Base-by-base conservation (phyloP, 805 yeast species). In the Pachysolen tannophilus region DNA sequence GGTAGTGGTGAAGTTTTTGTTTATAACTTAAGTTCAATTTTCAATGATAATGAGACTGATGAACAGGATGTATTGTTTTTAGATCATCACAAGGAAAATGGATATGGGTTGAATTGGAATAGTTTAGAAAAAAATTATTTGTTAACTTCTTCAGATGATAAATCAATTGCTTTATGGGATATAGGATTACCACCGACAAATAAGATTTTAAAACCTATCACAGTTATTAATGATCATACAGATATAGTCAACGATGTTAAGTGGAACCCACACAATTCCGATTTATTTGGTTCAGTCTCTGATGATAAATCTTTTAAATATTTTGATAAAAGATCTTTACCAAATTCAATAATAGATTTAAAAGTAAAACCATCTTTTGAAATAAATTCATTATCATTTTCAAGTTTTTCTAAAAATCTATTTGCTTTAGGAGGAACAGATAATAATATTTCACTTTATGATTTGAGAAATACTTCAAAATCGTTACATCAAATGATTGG, bases 21-120 rank as follows among this genome's bases (percentile, higher is more conserved):
- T 5, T 82, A 75, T 50, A 63, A 72, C 35, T 30, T 55, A 14
- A 52, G 49, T 28, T 15, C 42, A 10, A 47, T 58, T n/a, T 39
- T 43, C 9, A 42, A 35, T 35, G 51, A 45, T 33, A 51, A 32
- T 42, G 56, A 45, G 43, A 59, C 44, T 13, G 46, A 53, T 8
- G 33, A 42, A 2, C n/a, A n/a, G n/a, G 57, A 60, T 15, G 39
- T 47, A 2, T 41, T 49, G 4, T 53, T 54, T 10, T 56, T 76
- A 32, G 49, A 59, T 8, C 78, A 74, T 27, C 88, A 82, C 48
- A 56, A 60, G 4, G 76, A 66, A 18, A 82, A 82, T 44, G 92
- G 92, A 1, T 83, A 78, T 51, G 92, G 92, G 4, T 56, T 83
- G 25, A 65, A 79, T 6, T 83, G 90, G 81, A 80, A 69, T 47